phyloP scores from a whole-genome alignment of 352 stramenopile species.

The Phytophthora syringae region DNA sequence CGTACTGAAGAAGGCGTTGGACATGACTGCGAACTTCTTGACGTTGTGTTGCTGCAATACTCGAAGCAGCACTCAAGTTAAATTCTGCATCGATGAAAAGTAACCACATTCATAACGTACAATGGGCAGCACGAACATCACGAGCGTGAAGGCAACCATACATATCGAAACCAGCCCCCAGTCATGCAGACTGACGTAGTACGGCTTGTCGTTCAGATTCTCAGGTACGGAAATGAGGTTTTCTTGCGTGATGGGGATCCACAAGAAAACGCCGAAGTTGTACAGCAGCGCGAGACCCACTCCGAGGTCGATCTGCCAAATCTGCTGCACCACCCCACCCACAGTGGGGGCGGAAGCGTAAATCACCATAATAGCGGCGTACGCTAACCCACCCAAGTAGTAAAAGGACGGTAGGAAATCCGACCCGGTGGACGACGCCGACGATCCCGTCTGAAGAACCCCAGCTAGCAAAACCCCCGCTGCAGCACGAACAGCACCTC shows the following conservation, averaged over 20 bases:
- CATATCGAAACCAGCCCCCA: slow-evolving; percentile 61
- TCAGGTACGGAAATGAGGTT: slow-evolving; percentile 46
- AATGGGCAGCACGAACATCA: slow-evolving; percentile 63
- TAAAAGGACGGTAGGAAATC: slow-evolving; percentile 65
- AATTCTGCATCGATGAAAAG: neutral
- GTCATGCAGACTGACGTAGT: slow-evolving; percentile 65
- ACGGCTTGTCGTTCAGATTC: slow-evolving; percentile 52
- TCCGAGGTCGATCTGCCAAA: slow-evolving; percentile 76
- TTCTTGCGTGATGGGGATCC: slow-evolving; percentile 53
- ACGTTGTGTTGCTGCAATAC: slow-evolving; percentile 53
- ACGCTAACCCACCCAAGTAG: slow-evolving; percentile 67
- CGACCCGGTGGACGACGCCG: slow-evolving; percentile 37
- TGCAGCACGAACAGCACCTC: slow-evolving; percentile 52
- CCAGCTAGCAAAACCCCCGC: slow-evolving; percentile 67
- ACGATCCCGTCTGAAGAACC: slow-evolving; percentile 55
- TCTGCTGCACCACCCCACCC: slow-evolving; percentile 60
- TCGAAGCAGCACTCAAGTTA: slow-evolving; percentile 2
- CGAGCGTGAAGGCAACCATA: slow-evolving; percentile 68
- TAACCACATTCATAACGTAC: slow-evolving; percentile 19
- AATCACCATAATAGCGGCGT: slow-evolving; percentile 70
- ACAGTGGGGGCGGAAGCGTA: slow-evolving; percentile 65
- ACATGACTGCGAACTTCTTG: slow-evolving; percentile 80
- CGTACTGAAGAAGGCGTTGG: slow-evolving; percentile 79
- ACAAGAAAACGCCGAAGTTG: slow-evolving; percentile 68
- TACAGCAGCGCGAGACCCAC: slow-evolving; percentile 69